These are phyloP conservation scores for Blastobotrys peoriensis DNA, from an alignment of 805 yeast species.

Conservation along the genomic window DNA sequence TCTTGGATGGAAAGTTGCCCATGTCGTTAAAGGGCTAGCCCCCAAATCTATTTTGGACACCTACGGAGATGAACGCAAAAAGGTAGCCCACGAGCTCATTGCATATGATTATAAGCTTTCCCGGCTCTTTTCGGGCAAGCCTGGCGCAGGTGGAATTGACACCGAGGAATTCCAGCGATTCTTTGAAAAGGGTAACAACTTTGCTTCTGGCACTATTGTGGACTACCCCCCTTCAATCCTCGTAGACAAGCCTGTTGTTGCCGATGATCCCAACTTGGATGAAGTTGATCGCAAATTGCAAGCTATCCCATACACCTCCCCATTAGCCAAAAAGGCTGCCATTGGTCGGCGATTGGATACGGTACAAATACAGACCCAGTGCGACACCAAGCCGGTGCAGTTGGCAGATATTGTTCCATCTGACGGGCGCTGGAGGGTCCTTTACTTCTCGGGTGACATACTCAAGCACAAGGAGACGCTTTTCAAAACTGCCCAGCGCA, in stretches of 20 bases:
- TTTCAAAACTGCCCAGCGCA: background rate
- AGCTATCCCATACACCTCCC: background rate
- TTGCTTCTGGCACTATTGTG: constrained; percentile 31
- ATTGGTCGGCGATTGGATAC: constrained; percentile 28
- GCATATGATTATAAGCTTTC: constrained; percentile 30
- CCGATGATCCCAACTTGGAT: background rate
- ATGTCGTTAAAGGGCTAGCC: constrained; percentile 29
- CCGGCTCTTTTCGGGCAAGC: constrained; percentile 28
- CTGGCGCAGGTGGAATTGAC: constrained; percentile 23
- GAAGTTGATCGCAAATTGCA: background rate
- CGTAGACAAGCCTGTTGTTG: constrained; percentile 9
- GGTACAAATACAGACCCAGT: constrained; percentile 23
- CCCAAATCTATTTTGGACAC: constrained; percentile 25
- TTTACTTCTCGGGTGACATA: constrained; percentile 27
- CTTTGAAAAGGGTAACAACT: constrained; percentile 27
- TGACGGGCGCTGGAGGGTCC: constrained; percentile 31
- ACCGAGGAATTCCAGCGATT: constrained; percentile 28
- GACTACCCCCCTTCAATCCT: constrained; percentile 25
- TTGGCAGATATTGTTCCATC: constrained; percentile 25
- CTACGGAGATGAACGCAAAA: constrained; percentile 29
- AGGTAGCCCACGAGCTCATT: constrained; percentile 32
- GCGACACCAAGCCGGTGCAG: constrained; percentile 26
- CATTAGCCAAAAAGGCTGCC: constrained; percentile 23
- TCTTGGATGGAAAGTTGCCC: constrained; percentile 32
- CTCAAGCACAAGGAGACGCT: constrained; percentile 11